Evolutionary conservation across 768 basidiomycete genomes (phyloP).

Genomic region (Rhodotorula paludigena): DNA sequence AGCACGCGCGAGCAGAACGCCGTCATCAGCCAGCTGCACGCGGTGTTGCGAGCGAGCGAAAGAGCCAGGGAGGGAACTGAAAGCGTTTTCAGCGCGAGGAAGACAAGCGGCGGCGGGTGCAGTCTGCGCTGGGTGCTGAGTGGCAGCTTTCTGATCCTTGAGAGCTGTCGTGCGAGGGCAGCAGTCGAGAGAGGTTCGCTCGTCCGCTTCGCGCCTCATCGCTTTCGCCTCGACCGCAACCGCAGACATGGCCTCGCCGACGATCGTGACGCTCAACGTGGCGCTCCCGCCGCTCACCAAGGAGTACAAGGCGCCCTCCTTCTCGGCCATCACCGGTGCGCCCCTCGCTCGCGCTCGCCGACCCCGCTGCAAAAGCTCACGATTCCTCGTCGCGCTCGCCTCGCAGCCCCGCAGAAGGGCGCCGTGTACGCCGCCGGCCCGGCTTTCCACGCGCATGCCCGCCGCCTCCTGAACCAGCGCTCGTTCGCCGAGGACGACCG

Average conservation of each 20-base stretch:
- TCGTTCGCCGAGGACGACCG: conserved; percentile 79
- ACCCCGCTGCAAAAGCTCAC: no score
- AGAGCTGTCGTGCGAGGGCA: no score
- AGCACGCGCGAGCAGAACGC: no score
- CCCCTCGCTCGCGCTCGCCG: background rate
- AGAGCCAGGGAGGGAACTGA: no score
- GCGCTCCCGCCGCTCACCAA: conserved; percentile 52
- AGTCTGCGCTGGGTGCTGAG: no score
- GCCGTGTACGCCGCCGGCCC: conserved; percentile 77
- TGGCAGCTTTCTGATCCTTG: no score
- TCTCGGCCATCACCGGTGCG: conserved; percentile 46
- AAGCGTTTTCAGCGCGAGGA: no score
- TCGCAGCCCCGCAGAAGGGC: conserved; percentile 47
- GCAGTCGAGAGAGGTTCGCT: background rate
- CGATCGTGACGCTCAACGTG: conserved; percentile 49
- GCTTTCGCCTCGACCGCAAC: no score
- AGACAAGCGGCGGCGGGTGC: no score
- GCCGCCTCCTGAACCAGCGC: conserved; percentile 66
- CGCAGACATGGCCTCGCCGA: conserved; percentile 8
- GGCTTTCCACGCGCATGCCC: conserved; percentile 77
- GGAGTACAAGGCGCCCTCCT: conserved; percentile 51
- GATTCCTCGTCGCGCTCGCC: background rate
- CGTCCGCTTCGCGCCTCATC: no score
- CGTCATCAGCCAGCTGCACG: no score
- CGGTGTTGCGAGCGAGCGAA: no score